These are phyloP conservation scores for Lipomyces oligophaga DNA, from an alignment of 805 yeast genomes.

Conservation along the genomic window DNA sequence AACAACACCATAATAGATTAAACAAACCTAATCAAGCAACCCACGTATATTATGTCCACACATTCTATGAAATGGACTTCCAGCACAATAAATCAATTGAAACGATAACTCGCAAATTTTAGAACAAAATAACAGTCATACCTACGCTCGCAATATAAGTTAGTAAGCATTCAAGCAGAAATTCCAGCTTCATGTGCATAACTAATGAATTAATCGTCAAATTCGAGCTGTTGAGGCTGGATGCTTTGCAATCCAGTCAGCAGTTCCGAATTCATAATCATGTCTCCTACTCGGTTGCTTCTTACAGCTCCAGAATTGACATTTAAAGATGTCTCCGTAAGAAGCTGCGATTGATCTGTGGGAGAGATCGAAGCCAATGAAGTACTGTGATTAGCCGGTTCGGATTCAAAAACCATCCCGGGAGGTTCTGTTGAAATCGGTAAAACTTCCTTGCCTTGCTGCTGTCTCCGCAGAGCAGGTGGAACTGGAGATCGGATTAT, in stretches of 20 bases:
- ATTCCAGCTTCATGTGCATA: too few species aligned
- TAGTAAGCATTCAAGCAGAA: too few species aligned
- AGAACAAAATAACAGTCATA: too few species aligned
- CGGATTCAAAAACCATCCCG: too few species aligned
- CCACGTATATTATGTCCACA: too few species aligned
- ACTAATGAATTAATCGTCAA: background rate
- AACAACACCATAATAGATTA: background rate
- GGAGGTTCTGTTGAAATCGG: too few species aligned
- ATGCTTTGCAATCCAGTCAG: background rate
- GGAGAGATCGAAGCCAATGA: background rate
- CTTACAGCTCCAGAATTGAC: constrained; percentile 20
- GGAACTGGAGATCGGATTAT: constrained; percentile 25
- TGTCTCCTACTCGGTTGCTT: constrained; percentile 22
- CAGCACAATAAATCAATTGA: too few species aligned
- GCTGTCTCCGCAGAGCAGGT: constrained; percentile 20
- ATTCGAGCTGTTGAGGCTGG: constrained; percentile 2
- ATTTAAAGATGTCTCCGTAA: background rate
- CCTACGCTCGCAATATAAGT: too few species aligned
- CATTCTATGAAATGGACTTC: too few species aligned
- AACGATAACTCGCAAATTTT: too few species aligned
- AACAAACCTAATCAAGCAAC: background rate
- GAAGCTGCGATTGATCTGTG: too few species aligned
- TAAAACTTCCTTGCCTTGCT: constrained; percentile 6
- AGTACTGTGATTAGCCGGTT: background rate
- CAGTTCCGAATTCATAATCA: constrained; percentile 8